These are phyloP conservation scores for Papiliotrema terrestris DNA, from an alignment of 1,284 basidiomycete genomes.

Conservation along the genomic window DNA sequence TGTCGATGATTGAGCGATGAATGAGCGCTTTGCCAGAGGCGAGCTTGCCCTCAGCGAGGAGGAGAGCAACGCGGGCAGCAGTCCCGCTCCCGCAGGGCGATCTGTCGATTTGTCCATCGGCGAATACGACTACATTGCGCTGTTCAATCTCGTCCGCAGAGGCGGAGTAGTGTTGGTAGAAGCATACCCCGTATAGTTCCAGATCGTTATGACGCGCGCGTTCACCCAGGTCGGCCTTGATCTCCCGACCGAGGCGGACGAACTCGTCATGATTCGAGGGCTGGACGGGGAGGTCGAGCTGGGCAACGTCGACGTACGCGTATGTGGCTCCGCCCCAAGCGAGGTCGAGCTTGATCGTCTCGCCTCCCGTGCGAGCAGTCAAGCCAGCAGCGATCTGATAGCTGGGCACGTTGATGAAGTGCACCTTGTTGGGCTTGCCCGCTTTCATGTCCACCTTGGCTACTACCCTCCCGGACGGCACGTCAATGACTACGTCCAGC, in stretches of 20 bases:
- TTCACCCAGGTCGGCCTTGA: conserved; percentile 37
- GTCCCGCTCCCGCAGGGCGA: conserved; percentile 53
- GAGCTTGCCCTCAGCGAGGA: conserved; percentile 41
- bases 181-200: conserved; percentile 4
- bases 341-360: conserved; percentile 43
- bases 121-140: conserved; percentile 41
- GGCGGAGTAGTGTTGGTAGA: background rate
- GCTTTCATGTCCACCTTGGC: conserved; percentile 3
- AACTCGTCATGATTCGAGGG: conserved; percentile 36
- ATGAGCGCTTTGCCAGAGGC: background rate
- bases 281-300: conserved; percentile 44
- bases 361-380: conserved; percentile 1
- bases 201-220: conserved; percentile 20
- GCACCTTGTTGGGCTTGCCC: conserved; percentile 7
- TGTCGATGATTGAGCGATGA: conserved; percentile 14
- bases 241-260: conserved; percentile 25
- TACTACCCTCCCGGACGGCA: conserved; percentile 5
- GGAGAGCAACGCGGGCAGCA: conserved; percentile 50
- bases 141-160: background rate
- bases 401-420: conserved; percentile 18
- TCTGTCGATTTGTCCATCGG: conserved; percentile 52
- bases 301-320: conserved; percentile 44
- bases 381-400: conserved; percentile 7
- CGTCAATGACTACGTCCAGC: conserved; percentile 13
- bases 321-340: conserved; percentile 54